Evolutionary conservation across 768 basidiomycete species (phyloP).

Genomic region (Podaxis carcinomalis): DNA sequence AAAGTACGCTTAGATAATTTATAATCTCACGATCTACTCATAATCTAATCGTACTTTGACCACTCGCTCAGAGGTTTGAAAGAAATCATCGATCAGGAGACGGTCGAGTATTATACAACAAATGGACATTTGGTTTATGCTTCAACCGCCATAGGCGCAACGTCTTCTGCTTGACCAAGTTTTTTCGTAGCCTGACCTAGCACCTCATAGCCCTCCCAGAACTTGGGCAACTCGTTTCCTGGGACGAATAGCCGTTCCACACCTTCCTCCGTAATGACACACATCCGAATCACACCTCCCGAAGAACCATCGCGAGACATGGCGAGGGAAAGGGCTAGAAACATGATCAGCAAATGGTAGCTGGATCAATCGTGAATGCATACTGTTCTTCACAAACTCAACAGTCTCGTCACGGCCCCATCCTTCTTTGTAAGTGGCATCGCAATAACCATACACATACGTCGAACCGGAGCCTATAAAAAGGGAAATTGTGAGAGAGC

Average conservation of each 20-base stretch:
- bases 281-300: constrained; percentile 96
- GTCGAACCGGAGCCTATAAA: constrained; percentile 85
- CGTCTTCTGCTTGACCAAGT: constrained; percentile 26
- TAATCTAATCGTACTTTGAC: neutral
- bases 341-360: constrained; percentile 7
- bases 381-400: constrained; percentile 94
- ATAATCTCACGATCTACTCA: neutral
- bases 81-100: neutral
- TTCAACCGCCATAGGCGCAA: constrained; percentile 48
- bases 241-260: constrained; percentile 93
- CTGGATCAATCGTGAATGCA: constrained; percentile 25
- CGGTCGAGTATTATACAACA: constrained; percentile 4
- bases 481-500: neutral
- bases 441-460: constrained; percentile 98
- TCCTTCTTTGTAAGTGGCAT: constrained; percentile 93
- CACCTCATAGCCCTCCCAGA: constrained; percentile 86
- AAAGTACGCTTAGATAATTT: neutral
- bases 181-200: constrained; percentile 38
- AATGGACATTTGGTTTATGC: constrained; percentile 23
- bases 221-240: constrained; percentile 82
- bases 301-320: constrained; percentile 99
- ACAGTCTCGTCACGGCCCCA: constrained; percentile 90
- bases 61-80: neutral
- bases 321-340: constrained; percentile 81
- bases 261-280: constrained; percentile 88